Conservation (phyloP, 2,329 filamentous ascomycete species). For the Zasmidium angulare region DNA sequence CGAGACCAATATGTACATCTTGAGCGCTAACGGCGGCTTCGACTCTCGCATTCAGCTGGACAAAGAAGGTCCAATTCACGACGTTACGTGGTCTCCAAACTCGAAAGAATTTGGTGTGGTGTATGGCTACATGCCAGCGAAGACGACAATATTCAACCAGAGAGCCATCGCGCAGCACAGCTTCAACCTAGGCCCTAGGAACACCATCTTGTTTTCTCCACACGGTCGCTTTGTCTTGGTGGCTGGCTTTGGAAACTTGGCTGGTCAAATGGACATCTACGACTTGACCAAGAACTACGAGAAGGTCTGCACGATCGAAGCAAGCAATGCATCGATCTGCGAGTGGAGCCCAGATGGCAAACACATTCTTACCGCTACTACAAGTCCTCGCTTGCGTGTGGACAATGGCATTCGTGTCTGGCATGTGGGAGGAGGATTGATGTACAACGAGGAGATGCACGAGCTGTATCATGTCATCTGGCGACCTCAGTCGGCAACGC, state of each 20-base stretch:
- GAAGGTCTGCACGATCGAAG: conserved; percentile 92
- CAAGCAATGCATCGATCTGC: conserved; percentile 92
- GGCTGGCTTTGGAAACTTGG: conserved; percentile 94
- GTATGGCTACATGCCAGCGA: conserved; percentile 98
- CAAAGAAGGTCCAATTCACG: conserved; percentile 96
- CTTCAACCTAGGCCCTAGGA: conserved; percentile 84
- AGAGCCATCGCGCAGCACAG: conserved; percentile 78
- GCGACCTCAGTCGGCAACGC: conserved; percentile 70
- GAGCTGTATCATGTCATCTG: conserved; percentile 88
- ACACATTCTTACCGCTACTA: conserved; percentile 96
- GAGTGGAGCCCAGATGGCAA: conserved; percentile 96
- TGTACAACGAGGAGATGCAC: conserved; percentile 94
- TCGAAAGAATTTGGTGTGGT: conserved; percentile 97
- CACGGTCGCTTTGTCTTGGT: conserved; percentile 90
- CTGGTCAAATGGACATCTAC: conserved; percentile 96
- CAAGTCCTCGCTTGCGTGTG: conserved; percentile 88
- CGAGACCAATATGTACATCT: conserved; percentile 93
- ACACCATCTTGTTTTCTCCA: conserved; percentile 93
- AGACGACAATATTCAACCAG: conserved; percentile 96
- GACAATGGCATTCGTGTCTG: conserved; percentile 96
- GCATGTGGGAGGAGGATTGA: conserved; percentile 82
- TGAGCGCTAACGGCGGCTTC: conserved; percentile 87
- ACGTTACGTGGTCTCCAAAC: conserved; percentile 97
- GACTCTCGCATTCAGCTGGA: conserved; percentile 81
- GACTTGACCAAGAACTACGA: conserved; percentile 91